A percentile compares a stretch with the other conserved stretches of the same genome.
Evolutionary conservation across 78 protist genomes (phyloP).

Genomic region (Protostelium mycophagum): DNA sequence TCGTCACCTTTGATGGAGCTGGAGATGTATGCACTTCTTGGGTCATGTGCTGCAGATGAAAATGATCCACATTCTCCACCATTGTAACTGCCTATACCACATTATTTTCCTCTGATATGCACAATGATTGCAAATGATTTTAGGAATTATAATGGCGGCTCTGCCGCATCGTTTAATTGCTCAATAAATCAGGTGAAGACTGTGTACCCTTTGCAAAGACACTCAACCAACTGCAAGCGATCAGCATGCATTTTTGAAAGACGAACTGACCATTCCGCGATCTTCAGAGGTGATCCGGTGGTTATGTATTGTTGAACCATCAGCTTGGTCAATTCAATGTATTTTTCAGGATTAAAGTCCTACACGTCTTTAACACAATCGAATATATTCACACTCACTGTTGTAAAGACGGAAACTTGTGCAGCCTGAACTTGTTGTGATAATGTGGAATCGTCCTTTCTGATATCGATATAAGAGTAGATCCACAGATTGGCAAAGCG

Average conservation of each 20-base stretch:
- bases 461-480: slow-evolving; percentile 22
- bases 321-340: slow-evolving; percentile 36
- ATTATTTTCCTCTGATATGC: no score
- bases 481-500: slow-evolving; percentile 45
- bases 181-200: no score
- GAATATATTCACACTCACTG: slow-evolving; percentile 3
- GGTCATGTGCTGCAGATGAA: slow-evolving; percentile 26
- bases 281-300: slow-evolving; percentile 34
- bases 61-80: slow-evolving; percentile 53
- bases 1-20: slow-evolving; percentile 27
- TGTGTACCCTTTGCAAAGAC: slow-evolving; percentile 51
- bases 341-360: slow-evolving; percentile 66
- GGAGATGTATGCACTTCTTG: slow-evolving; percentile 35
- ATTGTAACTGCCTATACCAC: no score
- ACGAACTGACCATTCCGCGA: slow-evolving; percentile 23
- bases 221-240: slow-evolving; percentile 14
- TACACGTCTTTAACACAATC: neutral
- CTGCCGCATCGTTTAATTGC: no score
- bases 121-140: no score
- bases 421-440: slow-evolving; percentile 8
- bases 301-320: slow-evolving; percentile 33
- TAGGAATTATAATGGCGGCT: no score
- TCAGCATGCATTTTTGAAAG: neutral
- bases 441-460: neutral
- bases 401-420: slow-evolving; percentile 3